Base-by-base conservation (phyloP, 768 basidiomycete genomes). In the Suillus occidentalis region DNA sequence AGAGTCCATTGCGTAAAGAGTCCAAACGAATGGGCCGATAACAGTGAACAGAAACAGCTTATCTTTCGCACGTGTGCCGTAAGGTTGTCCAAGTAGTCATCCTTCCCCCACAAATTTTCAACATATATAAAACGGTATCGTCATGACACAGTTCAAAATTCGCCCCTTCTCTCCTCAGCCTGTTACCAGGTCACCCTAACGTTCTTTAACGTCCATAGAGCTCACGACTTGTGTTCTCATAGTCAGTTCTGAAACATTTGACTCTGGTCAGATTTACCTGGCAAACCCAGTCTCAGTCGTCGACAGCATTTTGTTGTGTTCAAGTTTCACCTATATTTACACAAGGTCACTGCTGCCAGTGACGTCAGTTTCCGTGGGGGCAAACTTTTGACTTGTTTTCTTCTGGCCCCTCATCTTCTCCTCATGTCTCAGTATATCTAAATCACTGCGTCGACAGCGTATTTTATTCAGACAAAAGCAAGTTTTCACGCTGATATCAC, bases 1-100 rank as follows among this genome's bases (percentile, higher is more conserved):
- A 45, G 37, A 39, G 6, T 43, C 16, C 42, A 31, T 31, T 31
- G 31, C 31, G 34, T 36, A 36, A 36, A 36, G 34, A 47, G 31
- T 31, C n/a, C n/a, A n/a, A 22, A 55, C 14, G 55, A 57, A 13
- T 34, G 20, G 25, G 25, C 25, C 8, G 56, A 58, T 58, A 59
- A 59, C 39, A 6, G 39, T 28, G 22, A n/a, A 39, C 16, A 18
- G 25, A 37, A 56, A 37, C 7, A n/a, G 55, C 39, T 59, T 59
- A 59, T 59, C 57, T 59, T 59, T 59, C 57, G 25, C 57, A 59
- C 57, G 57, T 59, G 39, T 59, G 57, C 10, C 57, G 57, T 58
- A 58, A 58, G 1, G 57, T 16, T 25, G 36, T 7, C 10, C 6
- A 3, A 36, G 31, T 58, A 2, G n/a, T 25, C 36, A 25, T 37